These are phyloP conservation scores for Leccinum subfulvum DNA, from an alignment of 1,284 basidiomycete species.

Conservation along the genomic window DNA sequence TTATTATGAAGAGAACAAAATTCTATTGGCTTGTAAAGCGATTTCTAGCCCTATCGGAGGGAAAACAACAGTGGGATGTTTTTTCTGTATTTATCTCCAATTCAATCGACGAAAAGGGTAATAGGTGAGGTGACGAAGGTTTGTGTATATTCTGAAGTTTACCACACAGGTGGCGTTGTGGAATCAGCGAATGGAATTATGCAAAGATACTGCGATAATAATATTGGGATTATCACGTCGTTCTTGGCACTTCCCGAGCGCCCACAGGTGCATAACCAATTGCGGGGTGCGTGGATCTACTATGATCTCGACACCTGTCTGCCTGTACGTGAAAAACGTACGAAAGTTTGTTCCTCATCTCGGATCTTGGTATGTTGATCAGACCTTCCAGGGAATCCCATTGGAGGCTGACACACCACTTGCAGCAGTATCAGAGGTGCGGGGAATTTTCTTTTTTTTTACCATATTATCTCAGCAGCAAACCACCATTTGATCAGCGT, in stretches of 20 bases:
- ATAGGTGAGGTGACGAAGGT: slow-evolving; percentile 6
- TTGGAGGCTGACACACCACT: slow-evolving; percentile 33
- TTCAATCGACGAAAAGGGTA: slow-evolving; percentile 46
- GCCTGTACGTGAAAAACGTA: slow-evolving; percentile 35
- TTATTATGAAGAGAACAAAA: slow-evolving; percentile 68
- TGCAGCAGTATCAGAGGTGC: slow-evolving; percentile 48
- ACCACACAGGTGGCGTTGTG: slow-evolving; percentile 58
- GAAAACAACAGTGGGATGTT: slow-evolving; percentile 44
- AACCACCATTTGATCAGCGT: slow-evolving; percentile 33
- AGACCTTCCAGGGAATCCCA: slow-evolving; percentile 45
- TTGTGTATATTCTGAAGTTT: slow-evolving; percentile 10
- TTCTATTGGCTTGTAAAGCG: slow-evolving; percentile 54
- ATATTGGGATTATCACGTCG: slow-evolving; percentile 83
- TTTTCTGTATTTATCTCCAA: slow-evolving; percentile 71
- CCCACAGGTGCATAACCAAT: slow-evolving; percentile 3
- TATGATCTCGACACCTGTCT: slow-evolving; percentile 66
- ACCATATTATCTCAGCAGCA: slow-evolving; percentile 11
- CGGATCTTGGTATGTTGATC: slow-evolving; percentile 42
- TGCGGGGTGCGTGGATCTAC: slow-evolving; percentile 51
- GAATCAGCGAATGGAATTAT: slow-evolving; percentile 50
- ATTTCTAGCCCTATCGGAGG: slow-evolving; percentile 37
- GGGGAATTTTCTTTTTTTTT: background rate
- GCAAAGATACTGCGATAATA: slow-evolving; percentile 43
- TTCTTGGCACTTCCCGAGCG: slow-evolving; percentile 49
- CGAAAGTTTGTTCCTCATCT: slow-evolving; percentile 9